Conservation (phyloP, 2,329 filamentous ascomycete genomes). For the Ophiocordyceps robertsii region DNA sequence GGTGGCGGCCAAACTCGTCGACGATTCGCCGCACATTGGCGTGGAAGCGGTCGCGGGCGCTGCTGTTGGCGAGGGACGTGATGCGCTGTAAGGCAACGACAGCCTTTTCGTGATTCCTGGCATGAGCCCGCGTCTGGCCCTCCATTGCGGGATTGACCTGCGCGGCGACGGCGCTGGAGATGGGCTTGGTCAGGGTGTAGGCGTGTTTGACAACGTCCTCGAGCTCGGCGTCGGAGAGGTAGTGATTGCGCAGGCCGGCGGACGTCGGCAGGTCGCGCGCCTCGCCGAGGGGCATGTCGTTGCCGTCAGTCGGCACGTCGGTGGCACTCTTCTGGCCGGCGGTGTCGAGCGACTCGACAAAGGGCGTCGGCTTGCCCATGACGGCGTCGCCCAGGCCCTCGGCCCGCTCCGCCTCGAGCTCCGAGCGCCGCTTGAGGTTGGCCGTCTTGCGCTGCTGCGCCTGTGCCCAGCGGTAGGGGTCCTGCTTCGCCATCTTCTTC, state of each 20-base stretch:
- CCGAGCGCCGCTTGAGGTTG: slow-evolving; percentile 62
- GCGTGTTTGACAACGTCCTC: slow-evolving; percentile 53
- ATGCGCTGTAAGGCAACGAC: slow-evolving; percentile 69
- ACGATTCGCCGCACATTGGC: slow-evolving; percentile 78
- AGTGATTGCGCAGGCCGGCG: slow-evolving; percentile 57
- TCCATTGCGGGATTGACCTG: slow-evolving; percentile 27
- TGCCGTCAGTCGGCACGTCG: slow-evolving; percentile 21
- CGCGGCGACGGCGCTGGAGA: slow-evolving; percentile 20
- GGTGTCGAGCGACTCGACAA: slow-evolving; percentile 67
- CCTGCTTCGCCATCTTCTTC: slow-evolving; percentile 53
- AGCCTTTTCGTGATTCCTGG: slow-evolving; percentile 50
- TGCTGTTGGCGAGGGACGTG: slow-evolving; percentile 62
- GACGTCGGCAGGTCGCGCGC: slow-evolving; percentile 31
- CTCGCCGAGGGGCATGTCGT: slow-evolving; percentile 25
- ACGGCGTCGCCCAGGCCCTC: slow-evolving; percentile 63
- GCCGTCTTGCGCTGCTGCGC: slow-evolving; percentile 72
- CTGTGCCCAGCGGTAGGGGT: slow-evolving; percentile 74
- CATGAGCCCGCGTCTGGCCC: slow-evolving; percentile 28
- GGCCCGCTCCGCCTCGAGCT: slow-evolving; percentile 51
- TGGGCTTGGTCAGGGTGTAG: slow-evolving; percentile 50
- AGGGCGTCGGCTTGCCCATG: slow-evolving; percentile 65
- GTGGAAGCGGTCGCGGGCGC: slow-evolving; percentile 62
- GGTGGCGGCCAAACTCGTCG: slow-evolving; percentile 78
- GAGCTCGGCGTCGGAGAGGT: slow-evolving; percentile 55
- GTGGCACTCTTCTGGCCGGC: slow-evolving; percentile 34